Evolutionary conservation across 352 stramenopile species (phyloP).

Genomic region (Globisporangium apiculatum): DNA sequence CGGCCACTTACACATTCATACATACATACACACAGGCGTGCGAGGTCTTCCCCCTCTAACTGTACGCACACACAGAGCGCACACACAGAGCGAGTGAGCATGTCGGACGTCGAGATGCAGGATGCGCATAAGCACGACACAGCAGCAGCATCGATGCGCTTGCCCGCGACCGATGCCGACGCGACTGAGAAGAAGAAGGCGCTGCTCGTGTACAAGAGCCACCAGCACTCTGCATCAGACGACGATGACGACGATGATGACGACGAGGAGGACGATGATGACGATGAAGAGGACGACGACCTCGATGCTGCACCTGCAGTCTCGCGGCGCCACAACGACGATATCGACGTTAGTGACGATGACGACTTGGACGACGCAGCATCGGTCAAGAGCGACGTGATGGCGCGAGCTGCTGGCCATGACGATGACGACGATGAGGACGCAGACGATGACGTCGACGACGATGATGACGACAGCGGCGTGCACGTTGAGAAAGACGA

Average conservation of each 20-base stretch:
- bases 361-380: slow-evolving; percentile 15
- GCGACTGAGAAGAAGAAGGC: slow-evolving; percentile 69
- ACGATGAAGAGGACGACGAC: slow-evolving; percentile 15
- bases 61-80: too few species aligned
- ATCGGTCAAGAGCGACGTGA: slow-evolving; percentile 9
- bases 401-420: slow-evolving; percentile 5
- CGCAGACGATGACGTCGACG: slow-evolving; percentile 14
- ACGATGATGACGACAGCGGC: slow-evolving; percentile 46
- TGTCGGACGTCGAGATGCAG: not conserved
- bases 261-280: slow-evolving; percentile 20
- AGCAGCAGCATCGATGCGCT: not conserved
- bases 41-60: not conserved
- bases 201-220: slow-evolving; percentile 72
- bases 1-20: not conserved
- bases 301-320: slow-evolving; percentile 11
- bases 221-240: slow-evolving; percentile 52
- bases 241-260: slow-evolving; percentile 46
- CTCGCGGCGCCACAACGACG: not conserved
- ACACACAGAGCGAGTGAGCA: not conserved
- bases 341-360: slow-evolving; percentile 4
- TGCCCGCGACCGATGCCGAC: slow-evolving; percentile 13
- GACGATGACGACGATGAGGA: slow-evolving; percentile 20
- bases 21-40: not conserved
- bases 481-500: slow-evolving; percentile 71
- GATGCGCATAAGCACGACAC: not conserved